Percentiles rank a stretch among this genome's conserved stretches.
These are phyloP conservation scores for Wallacemonas sp. DNA, from an alignment of 208 protist genomes.

Conservation along the genomic window DNA sequence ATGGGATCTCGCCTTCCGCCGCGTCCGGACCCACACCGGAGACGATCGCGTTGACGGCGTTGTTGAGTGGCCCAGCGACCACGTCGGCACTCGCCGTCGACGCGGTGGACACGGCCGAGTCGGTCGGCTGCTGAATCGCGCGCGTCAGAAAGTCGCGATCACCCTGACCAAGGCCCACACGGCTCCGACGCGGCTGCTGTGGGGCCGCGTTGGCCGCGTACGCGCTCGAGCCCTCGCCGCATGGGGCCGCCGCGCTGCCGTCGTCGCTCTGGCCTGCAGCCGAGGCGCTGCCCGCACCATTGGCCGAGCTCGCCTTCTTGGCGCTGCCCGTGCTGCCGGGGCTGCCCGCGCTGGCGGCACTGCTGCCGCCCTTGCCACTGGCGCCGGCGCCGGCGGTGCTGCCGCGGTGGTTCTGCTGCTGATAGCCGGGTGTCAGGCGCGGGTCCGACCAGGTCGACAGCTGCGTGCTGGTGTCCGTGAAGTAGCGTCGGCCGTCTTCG, in stretches of 20 bases:
- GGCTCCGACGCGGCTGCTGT: constrained; percentile 28
- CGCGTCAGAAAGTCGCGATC: constrained; percentile 50
- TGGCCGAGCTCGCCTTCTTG: background rate
- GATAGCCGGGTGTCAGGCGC: constrained; percentile 29
- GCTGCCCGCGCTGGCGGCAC: constrained; percentile 4
- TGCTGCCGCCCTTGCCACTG: too few relatives aligned
- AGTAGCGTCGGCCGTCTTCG: constrained; percentile 73
- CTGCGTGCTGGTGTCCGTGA: constrained; percentile 62
- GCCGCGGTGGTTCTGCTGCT: background rate
- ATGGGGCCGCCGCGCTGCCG: background rate
- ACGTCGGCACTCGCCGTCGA: too few relatives aligned
- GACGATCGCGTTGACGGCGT: too few relatives aligned
- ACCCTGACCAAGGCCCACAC: constrained; percentile 44
- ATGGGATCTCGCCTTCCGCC: constrained; percentile 15
- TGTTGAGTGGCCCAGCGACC: too few relatives aligned
- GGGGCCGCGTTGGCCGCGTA: constrained; percentile 2
- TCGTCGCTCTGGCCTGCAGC: background rate
- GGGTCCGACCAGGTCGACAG: constrained; percentile 73
- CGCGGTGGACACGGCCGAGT: background rate
- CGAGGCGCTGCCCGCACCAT: background rate
- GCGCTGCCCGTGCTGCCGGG: constrained; percentile 1
- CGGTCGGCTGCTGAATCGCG: constrained; percentile 32
- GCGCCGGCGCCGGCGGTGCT: background rate
- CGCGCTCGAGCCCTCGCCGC: constrained; percentile 8
- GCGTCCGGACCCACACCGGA: background rate